Evolutionary conservation across 371 early-diverging fungal genomes (phyloP).

Genomic region (Apophysomyces sp.): DNA sequence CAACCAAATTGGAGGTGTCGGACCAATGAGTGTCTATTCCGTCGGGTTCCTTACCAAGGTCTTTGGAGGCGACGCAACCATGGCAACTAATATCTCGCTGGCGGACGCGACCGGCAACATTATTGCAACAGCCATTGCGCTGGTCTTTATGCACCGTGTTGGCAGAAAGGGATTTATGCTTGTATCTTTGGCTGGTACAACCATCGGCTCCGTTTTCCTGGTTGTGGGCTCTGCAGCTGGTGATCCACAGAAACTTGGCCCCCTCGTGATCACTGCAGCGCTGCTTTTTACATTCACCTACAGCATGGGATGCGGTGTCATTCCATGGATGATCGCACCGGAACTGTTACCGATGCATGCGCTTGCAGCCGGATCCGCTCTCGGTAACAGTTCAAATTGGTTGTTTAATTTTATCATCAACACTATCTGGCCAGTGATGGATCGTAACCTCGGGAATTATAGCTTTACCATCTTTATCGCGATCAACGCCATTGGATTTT

Average conservation of each 20-base stretch:
- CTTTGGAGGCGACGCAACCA: slow-evolving; percentile 25
- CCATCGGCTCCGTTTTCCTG: slow-evolving; percentile 35
- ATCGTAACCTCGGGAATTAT: slow-evolving; percentile 27
- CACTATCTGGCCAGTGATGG: slow-evolving; percentile 41
- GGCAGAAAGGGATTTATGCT: slow-evolving; percentile 49
- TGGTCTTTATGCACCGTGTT: slow-evolving; percentile 37
- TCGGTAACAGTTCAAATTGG: slow-evolving; percentile 47
- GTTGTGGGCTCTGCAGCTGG: slow-evolving; percentile 31
- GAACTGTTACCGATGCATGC: slow-evolving; percentile 47
- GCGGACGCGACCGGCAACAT: slow-evolving; percentile 42
- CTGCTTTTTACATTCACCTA: slow-evolving; percentile 39
- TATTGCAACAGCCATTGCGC: slow-evolving; percentile 32
- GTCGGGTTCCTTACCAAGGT: slow-evolving; percentile 36
- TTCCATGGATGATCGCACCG: slow-evolving; percentile 52
- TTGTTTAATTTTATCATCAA: slow-evolving; percentile 45
- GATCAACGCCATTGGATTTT: slow-evolving; percentile 43
- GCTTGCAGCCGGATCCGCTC: slow-evolving; percentile 43
- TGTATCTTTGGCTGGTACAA: slow-evolving; percentile 36
- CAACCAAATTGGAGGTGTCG: slow-evolving; percentile 50
- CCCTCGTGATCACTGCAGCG: slow-evolving; percentile 39
- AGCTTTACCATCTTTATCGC: slow-evolving; percentile 41
- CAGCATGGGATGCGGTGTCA: slow-evolving; percentile 49
- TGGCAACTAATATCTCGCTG: slow-evolving; percentile 38
- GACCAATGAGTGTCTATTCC: slow-evolving; percentile 48
- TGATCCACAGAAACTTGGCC: slow-evolving; percentile 17